Conservation (phyloP, 2,329 filamentous ascomycete species). For the Clarireedia paspali region DNA sequence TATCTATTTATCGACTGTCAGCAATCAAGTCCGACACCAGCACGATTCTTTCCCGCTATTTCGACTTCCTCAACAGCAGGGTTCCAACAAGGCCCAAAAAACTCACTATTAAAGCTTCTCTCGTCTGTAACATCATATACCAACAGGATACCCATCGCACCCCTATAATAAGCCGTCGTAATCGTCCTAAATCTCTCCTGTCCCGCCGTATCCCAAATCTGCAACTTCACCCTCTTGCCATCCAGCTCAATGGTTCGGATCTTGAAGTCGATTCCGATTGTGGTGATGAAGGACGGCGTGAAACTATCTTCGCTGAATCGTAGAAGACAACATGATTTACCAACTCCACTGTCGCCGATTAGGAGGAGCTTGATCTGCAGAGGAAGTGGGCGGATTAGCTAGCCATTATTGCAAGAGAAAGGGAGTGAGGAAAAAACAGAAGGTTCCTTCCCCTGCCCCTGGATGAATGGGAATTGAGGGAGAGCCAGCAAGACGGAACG, state of each 20-base stretch:
- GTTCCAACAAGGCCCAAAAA: neutral
- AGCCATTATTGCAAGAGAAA: neutral
- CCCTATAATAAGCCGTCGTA: constrained; percentile 96
- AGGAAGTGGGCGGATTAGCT: neutral
- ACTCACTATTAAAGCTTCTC: constrained; percentile 94
- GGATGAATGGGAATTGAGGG: neutral
- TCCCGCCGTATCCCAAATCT: constrained; percentile 99
- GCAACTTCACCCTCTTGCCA: constrained; percentile 96
- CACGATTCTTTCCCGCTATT: neutral
- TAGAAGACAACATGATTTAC: constrained; percentile 97
- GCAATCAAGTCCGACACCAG: neutral
- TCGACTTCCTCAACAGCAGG: neutral
- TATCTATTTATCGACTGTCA: constrained; percentile 52
- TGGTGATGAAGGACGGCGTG: constrained; percentile 99
- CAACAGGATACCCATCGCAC: constrained; percentile 94
- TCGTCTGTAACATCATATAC: constrained; percentile 99
- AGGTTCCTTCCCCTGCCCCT: neutral
- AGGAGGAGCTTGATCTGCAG: constrained; percentile 83
- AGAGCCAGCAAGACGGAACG: neutral
- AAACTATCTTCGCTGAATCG: constrained; percentile 99
- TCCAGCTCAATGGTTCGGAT: constrained; percentile 98
- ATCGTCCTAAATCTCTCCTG: constrained; percentile 98
- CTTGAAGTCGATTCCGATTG: constrained; percentile 99
- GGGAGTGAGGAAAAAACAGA: neutral
- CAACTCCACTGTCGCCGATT: constrained; percentile 99